Base-by-base conservation (phyloP, 2,329 filamentous ascomycete species). In the Onygena corvina region DNA sequence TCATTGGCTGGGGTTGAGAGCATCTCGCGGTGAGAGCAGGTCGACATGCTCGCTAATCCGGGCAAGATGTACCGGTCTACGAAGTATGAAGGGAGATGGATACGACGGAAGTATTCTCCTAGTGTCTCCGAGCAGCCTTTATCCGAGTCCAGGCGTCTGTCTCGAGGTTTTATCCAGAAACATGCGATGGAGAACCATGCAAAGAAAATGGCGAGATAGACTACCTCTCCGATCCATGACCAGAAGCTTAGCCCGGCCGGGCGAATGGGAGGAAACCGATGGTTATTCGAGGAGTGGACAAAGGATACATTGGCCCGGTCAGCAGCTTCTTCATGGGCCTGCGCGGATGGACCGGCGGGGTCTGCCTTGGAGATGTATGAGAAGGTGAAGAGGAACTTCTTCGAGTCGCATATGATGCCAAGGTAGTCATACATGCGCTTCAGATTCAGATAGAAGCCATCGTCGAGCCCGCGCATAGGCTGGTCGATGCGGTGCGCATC, bases 401-500 rank as follows among this genome's bases (percentile, higher is more conserved):
- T 68, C 9, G 68, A 63, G 34, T 71, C 67, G 51, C 76, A 75
- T 4, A 63, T 61, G 9, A 81, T 65, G 1, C 65, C 69, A 2
- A 81, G 61, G 54, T 77, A 66, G 21, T 73, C 65, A 59, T 80
- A 80, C 71, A 81, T 75, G 21, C 67, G 65, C 53, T 68, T 70
- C 45, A 81, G 61, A 52, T 79, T 76, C 42, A 62, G 59, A 57
- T 81, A 80, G 60, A 76, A 81, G 16, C 71, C 70, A 7, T 64
- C 69, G 11, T 69, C 69, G 53, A 76, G 73, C 4, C 68, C 70
- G 47, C 72, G 70, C 73, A 76, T 76, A 29, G 73, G 73, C 34
- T 75, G 58, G 59, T 75, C 72, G 33, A 72, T 61, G 52, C 69
- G 67, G 46, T 62, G 59, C 27, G 56, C 52, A 3, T 50, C 52